phyloP scores from a whole-genome alignment of 805 yeast species.

The Wickerhamiella azyma region DNA sequence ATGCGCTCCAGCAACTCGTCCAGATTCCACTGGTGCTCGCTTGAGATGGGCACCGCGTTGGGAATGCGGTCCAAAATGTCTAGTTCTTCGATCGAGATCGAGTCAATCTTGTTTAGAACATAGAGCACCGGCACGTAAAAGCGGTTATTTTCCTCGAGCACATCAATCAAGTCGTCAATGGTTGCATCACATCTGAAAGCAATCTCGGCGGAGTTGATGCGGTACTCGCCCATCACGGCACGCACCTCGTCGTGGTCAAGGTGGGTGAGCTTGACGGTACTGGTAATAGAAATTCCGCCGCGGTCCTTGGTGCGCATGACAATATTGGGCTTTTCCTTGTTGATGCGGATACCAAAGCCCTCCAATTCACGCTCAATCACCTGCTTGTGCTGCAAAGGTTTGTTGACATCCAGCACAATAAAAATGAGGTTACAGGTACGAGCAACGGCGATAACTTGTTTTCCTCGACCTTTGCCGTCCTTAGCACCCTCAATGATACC shows the following conservation, averaged over 20 bases:
- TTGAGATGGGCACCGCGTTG: conserved; percentile 91
- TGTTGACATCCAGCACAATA: conserved; percentile 89
- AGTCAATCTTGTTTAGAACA: conserved; percentile 89
- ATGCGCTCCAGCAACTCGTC: conserved; percentile 86
- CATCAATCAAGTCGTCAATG: conserved; percentile 91
- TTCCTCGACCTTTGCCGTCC: conserved; percentile 95
- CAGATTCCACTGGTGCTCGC: conserved; percentile 93
- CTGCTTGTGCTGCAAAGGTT: conserved; percentile 87
- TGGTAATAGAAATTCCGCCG: conserved; percentile 91
- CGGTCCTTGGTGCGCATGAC: conserved; percentile 82
- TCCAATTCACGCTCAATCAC: conserved; percentile 91
- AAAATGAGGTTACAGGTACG: conserved; percentile 88
- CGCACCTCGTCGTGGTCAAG: conserved; percentile 84
- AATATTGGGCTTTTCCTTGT: conserved; percentile 86
- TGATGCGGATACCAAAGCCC: conserved; percentile 93
- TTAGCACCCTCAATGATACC: conserved; percentile 98
- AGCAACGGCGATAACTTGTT: conserved; percentile 99
- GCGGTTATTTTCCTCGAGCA: conserved; percentile 79
- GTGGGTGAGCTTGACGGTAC: conserved; percentile 83
- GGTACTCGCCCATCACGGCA: conserved; percentile 93
- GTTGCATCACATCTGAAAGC: conserved; percentile 97
- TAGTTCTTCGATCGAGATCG: conserved; percentile 85
- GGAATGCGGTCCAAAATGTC: conserved; percentile 86
- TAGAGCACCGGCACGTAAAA: conserved; percentile 92
- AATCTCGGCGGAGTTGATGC: conserved; percentile 89